These are phyloP conservation scores for Gamarada debralockiae DNA, from an alignment of 495 filamentous ascomycete genomes.

Conservation along the genomic window DNA sequence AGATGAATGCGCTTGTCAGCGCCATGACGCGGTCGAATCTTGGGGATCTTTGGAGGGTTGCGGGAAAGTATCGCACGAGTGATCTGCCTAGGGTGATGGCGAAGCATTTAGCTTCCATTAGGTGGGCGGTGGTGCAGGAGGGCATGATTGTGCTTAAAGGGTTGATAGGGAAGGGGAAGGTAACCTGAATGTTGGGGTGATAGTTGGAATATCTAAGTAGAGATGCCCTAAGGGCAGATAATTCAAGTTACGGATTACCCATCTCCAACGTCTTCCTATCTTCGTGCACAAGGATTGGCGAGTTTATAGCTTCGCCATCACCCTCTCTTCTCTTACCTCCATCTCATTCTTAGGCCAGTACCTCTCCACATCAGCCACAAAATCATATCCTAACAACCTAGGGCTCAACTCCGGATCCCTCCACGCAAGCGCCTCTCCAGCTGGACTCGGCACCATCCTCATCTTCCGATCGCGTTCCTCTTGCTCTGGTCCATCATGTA, in stretches of 20 bases:
- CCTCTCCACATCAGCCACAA: conserved; percentile 42
- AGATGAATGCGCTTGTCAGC: conserved; percentile 35
- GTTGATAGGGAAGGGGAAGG: conserved; percentile 24
- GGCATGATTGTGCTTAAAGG: conserved; percentile 48
- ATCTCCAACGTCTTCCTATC: no score
- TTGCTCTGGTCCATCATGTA: conserved; percentile 49
- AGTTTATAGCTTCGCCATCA: no score
- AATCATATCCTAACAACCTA: conserved; percentile 53
- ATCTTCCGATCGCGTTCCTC: conserved; percentile 44
- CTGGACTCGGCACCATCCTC: conserved; percentile 32
- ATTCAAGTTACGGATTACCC: no score
- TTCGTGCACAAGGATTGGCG: no score
- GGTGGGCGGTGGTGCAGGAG: conserved; percentile 55
- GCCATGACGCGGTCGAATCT: conserved; percentile 24
- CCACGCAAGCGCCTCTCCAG: conserved; percentile 49
- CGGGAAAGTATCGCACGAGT: conserved; percentile 26
- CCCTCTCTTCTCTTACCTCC: no score
- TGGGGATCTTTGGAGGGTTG: conserved; percentile 25
- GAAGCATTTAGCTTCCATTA: conserved; percentile 45
- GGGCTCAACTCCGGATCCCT: conserved; percentile 48
- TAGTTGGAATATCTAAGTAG: no score
- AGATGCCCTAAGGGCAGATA: no score
- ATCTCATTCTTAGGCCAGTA: no score
- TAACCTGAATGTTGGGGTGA: no score
- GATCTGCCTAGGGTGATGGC: conserved; percentile 45